A percentile compares a stretch with the other conserved stretches of the same genome.
Evolutionary conservation across 495 filamentous ascomycete species (phyloP).

Genomic region (Neurospora terricola): DNA sequence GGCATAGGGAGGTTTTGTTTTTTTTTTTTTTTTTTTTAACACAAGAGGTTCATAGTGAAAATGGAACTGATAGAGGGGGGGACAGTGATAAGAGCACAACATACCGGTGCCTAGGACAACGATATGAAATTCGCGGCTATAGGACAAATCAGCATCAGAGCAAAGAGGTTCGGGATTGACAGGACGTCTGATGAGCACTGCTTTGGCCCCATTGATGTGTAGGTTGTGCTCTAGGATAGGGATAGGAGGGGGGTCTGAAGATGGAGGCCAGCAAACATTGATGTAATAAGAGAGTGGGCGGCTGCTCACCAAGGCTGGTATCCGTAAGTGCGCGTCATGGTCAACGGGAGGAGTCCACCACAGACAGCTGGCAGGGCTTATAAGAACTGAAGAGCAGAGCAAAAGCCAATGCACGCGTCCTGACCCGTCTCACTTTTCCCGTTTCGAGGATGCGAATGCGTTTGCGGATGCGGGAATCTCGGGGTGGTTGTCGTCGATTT

Average conservation of each 20-base stretch:
- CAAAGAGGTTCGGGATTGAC: neutral
- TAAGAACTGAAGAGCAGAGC: neutral
- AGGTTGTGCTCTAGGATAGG: neutral
- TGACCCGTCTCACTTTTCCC: neutral
- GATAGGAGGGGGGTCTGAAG: neutral
- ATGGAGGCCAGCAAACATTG: neutral
- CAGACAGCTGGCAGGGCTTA: neutral
- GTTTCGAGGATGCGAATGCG: neutral
- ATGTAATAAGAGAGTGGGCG: neutral
- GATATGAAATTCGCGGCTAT: slow-evolving; percentile 26
- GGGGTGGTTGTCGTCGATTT: neutral
- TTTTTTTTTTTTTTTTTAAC: neutral
- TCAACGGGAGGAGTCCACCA: neutral
- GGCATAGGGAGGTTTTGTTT: neutral
- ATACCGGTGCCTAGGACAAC: slow-evolving; percentile 27
- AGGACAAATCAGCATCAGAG: slow-evolving; percentile 2
- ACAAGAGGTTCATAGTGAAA: neutral
- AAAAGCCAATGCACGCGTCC: neutral
- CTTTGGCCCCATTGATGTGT: neutral
- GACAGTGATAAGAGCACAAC: slow-evolving; percentile 2
- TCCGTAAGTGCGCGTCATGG: slow-evolving; percentile 20
- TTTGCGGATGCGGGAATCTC: neutral
- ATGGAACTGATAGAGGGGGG: neutral
- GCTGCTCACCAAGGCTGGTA: slow-evolving; percentile 23
- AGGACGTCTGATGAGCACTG: neutral